Evolutionary conservation across 2,329 filamentous ascomycete genomes (phyloP), one percentile per base, ranked within the genome.

Genomic region (Graphium sp.): DNA sequence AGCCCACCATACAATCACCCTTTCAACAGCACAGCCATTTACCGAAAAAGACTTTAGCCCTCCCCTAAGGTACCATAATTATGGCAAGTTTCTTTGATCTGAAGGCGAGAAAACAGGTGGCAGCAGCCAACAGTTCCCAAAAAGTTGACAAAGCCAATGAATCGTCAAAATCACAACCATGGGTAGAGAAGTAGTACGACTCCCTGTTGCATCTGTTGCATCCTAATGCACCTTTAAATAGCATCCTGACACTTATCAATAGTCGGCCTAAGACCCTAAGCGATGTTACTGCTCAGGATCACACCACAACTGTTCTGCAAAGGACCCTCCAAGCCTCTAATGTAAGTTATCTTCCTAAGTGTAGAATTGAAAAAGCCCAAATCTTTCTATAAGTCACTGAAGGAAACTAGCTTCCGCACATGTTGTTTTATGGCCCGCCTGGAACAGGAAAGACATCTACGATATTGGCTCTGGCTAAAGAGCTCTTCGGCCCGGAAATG

Each of bases 381-480:
- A 19, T 13, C 21, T 2, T n/a, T 18, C 10, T n/a, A 18, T 45
- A 34, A 43, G 36, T 24, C 7, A 6, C n/a, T n/a, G n/a, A n/a
- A n/a, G n/a, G n/a, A n/a, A n/a, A n/a, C n/a, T 37, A 81, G 72
- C 77, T 98, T 22, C 89, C 89, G 4, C 91, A 99, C 54, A 94
- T 98, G 83, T 80, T 99, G 44, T 95, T 95, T 64, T 98, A 98
- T 49, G 89, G 89, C 4, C 89, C 91, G 1, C 91, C 89, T 0
- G 89, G 89, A 23, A 98, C 89, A 1, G 89, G 89, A 41, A 99
- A 99, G 60, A 99, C 89, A 2, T 93, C 83, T 2, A 98, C 91
- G 0, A 84, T 99, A 42, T 79, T 99, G 37, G 91, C 91, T 3
- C 75, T 98, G 18, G 85, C 89, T 31, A 94, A 94, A 55, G 85